Conservation (phyloP, 805 yeast species). For the Barnettozyma salicaria region DNA sequence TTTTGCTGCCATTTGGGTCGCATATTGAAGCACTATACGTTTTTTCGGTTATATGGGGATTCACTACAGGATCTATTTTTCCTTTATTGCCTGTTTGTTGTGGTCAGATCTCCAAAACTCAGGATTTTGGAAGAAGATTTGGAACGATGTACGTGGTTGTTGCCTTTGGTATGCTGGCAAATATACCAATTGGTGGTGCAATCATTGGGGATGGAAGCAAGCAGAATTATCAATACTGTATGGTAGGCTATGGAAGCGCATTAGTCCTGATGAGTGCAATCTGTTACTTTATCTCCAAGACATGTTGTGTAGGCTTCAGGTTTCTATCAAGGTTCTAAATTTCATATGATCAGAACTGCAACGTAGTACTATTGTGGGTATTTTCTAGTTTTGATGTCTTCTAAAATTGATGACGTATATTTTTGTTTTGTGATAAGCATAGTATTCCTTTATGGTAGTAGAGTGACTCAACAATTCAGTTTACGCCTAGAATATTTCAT, state of each 20-base stretch:
- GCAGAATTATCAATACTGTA: conserved; percentile 30
- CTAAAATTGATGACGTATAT: too few relatives aligned
- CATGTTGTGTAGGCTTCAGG: too few relatives aligned
- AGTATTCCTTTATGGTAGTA: too few relatives aligned
- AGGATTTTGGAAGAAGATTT: conserved; percentile 47
- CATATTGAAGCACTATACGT: conserved; percentile 33
- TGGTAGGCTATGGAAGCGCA: conserved; percentile 29
- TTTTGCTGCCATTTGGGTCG: conserved; percentile 35
- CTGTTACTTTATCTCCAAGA: conserved; percentile 41
- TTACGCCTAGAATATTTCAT: too few relatives aligned
- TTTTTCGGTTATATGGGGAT: conserved; percentile 45
- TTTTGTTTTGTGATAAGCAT: too few relatives aligned
- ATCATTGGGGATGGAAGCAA: conserved; percentile 36
- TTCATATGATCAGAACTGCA: too few relatives aligned
- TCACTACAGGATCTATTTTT: conserved; percentile 48
- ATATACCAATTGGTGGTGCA: conserved; percentile 47
- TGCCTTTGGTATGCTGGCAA: conserved; percentile 45
- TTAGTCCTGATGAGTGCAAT: conserved; percentile 34
- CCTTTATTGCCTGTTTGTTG: conserved; percentile 53
- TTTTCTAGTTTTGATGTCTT: too few relatives aligned
- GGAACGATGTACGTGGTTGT: conserved; percentile 55
- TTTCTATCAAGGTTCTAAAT: too few relatives aligned
- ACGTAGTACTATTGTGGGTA: too few relatives aligned
- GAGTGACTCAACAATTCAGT: too few relatives aligned
- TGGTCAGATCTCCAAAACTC: conserved; percentile 49